Evolutionary conservation across 2,329 filamentous ascomycete genomes (phyloP), one percentile per base, ranked within the genome.

Genomic region (Ophiocordyceps camponoti-leonardi): DNA sequence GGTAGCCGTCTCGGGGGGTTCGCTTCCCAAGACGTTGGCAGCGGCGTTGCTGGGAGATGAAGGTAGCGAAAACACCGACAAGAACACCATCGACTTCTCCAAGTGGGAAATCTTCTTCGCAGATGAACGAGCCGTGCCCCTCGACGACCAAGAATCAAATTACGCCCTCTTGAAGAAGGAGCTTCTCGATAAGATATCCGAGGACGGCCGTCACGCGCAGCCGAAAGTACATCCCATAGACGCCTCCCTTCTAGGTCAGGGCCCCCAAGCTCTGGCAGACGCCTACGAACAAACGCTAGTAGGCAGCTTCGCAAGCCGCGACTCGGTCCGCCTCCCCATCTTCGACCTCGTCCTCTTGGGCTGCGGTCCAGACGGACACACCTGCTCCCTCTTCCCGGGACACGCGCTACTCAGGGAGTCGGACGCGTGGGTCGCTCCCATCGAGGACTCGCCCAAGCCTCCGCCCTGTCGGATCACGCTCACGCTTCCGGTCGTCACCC

Each of bases 21-120:
- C 88, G 16, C 77, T 98, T 42, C 92, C 92, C 47, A 82, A 86
- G 58, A 85, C 81, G 14, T 81, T 98, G 40, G 86, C 87, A 42
- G 78, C 86, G 61, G 87, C 87, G 11, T 77, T 96, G 12, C 77
- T 96, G 23, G 59, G 76, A 54, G 67, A 58, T 52, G 65, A 6
- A 4, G 13, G 18, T 66, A 28, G n/a, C n/a, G n/a, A n/a, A n/a
- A n/a, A n/a, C n/a, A n/a, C n/a, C n/a, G n/a, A 58, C 63, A 20
- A 68, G 47, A 84, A 87, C 58, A 72, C 68, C 4, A 66, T 88
- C 53, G 71, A 83, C 56, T 94, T 93, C 65, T 70, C 73, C 60
- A 86, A 85, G 63, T 98, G 92, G 92, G 85, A 96, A 58, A 86
- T 98, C 59, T 98, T 96, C 73, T 96, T 95, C 65, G 90, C 90